Base-by-base conservation (phyloP, 257 asterid genomes). In the Nicotiana knightiana region DNA sequence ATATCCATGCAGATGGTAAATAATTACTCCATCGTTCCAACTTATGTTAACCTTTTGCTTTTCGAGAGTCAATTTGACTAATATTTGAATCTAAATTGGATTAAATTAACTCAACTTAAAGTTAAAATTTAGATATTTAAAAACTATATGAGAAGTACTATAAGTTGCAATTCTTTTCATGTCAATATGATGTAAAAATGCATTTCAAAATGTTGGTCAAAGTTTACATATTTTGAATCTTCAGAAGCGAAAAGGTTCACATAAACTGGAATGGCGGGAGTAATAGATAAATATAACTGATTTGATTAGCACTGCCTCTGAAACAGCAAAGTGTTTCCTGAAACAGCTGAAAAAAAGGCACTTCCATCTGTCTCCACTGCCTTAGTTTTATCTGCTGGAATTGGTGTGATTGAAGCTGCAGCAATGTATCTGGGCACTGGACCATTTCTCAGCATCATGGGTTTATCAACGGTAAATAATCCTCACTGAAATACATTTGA, bases 351-450 rank as follows among this genome's bases (percentile, higher is more conserved):
- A 84, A 88, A 87, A 85, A 71, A 77, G 81, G 58, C 55, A 15
- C 88, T 88, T 48, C 86, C 91, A 13, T 86, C 89, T 9, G 91
- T 88, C 71, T 83, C 91, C 58, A 83, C 89, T 64, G 91, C 91
- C 53, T 79, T 88, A 51, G 84, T 86, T 63, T 82, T 88, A 81
- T 86, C 89, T 28, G 11, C 85, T 79, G 91, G 86, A 37, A 85
- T 88, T 73, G 91, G 91, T 48, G 3, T 88, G 11, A 32, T 81
- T 82, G 89, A 88, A 80, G 91, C 89, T 81, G 87, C 82, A 24
- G 89, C 91, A 68, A 83, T 88, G 89, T 86, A 77, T 66, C 70
- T 81, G 13, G 89, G 91, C 76, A 85, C 87, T 2, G 91, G 91
- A 77, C 26, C 84, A 9, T 83, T 88, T 83, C 84, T 86, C 75